Base-by-base conservation (phyloP, 306 rosid genomes). In the Adenanthera pavonina region DNA sequence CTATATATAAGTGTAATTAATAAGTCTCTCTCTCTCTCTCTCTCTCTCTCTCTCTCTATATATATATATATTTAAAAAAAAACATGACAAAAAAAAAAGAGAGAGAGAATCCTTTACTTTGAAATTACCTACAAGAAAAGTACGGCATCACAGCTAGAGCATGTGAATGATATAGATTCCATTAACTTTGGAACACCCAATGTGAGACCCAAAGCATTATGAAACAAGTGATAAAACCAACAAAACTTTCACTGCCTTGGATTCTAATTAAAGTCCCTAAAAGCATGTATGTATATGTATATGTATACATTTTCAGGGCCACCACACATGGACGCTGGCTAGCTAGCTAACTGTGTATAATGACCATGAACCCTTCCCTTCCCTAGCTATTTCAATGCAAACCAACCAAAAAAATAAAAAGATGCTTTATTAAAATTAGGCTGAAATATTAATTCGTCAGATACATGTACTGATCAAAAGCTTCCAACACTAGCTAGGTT, bases 391-490 rank as follows among this genome's bases (percentile, higher is more conserved):
- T 69, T 74, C 74, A 85, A 66, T 59, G 67, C 19, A 17, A 82
- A 52, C n/a, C 30, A 25, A 25, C 30, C 30, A 25, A 25, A 25
- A 25, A 25, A 25, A 25, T 30, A 25, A 69, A 88, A 76, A 82
- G 76, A 82, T 34, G 52, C 86, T 88, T 88, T 80, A 61, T 75
- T 73, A 72, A 88, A 90, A 25, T 25, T 25, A 25, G 82, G 84
- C 73, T 75, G 57, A 78, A 87, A 84, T 25, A 25, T 80, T 80
- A 85, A 68, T 61, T 74, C 76, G 85, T 68, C 82, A 79, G 83
- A 75, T 65, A 81, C 33, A 77, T 20, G 88, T 44, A 87, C 85
- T 79, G 65, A 88, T 88, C 51, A 54, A 87, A 84, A 85, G 74
- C 76, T 77, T 80, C 65, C 72, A 84, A 73, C 77, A 73, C 66